These are phyloP conservation scores for Zasmidium angulare DNA, from an alignment of 2,329 filamentous ascomycete species.

Conservation along the genomic window DNA sequence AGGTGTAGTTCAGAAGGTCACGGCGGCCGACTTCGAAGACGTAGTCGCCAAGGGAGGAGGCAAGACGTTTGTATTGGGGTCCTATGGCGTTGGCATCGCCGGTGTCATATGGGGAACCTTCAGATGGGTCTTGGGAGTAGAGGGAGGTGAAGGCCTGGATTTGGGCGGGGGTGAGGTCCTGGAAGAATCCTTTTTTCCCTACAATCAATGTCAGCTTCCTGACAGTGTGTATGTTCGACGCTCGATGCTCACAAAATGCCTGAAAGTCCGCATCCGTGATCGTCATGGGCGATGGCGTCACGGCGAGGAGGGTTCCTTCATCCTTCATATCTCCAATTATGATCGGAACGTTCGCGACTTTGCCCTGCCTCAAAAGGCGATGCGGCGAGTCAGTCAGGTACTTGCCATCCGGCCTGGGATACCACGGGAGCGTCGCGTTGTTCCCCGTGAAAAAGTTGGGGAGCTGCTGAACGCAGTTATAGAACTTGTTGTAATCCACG, in stretches of 20 bases:
- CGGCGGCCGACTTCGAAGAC: slow-evolving; percentile 55
- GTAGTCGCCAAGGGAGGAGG: slow-evolving; percentile 70
- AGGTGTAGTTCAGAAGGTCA: slow-evolving; percentile 7
- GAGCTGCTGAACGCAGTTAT: slow-evolving; percentile 9
- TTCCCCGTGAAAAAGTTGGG: slow-evolving; percentile 11
- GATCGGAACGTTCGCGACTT: slow-evolving; percentile 11
- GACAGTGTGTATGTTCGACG: not conserved
- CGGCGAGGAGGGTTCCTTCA: slow-evolving; percentile 3
- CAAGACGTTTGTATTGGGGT: slow-evolving; percentile 73
- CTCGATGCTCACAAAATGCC: slow-evolving; percentile 12
- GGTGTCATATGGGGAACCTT: slow-evolving; percentile 72
- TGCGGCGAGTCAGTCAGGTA: slow-evolving; percentile 9
- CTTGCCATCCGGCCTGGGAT: slow-evolving; percentile 10
- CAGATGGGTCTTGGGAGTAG: slow-evolving; percentile 42
- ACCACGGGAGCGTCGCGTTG: slow-evolving; percentile 4
- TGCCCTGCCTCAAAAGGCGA: slow-evolving; percentile 5
- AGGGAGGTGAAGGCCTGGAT: slow-evolving; percentile 25
- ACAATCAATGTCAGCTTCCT: not conserved
- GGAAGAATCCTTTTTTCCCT: slow-evolving; percentile 20
- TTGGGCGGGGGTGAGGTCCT: slow-evolving; percentile 60
- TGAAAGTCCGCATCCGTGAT: slow-evolving; percentile 11
- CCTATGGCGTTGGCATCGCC: slow-evolving; percentile 66
- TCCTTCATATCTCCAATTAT: slow-evolving; percentile 17
- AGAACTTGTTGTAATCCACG: slow-evolving; percentile 42
- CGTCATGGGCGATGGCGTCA: slow-evolving; percentile 10